Percentiles rank a stretch among this genome's conserved stretches.
These are phyloP conservation scores for Fusarium anguioides DNA, from an alignment of 2,329 filamentous ascomycete genomes.

Conservation along the genomic window DNA sequence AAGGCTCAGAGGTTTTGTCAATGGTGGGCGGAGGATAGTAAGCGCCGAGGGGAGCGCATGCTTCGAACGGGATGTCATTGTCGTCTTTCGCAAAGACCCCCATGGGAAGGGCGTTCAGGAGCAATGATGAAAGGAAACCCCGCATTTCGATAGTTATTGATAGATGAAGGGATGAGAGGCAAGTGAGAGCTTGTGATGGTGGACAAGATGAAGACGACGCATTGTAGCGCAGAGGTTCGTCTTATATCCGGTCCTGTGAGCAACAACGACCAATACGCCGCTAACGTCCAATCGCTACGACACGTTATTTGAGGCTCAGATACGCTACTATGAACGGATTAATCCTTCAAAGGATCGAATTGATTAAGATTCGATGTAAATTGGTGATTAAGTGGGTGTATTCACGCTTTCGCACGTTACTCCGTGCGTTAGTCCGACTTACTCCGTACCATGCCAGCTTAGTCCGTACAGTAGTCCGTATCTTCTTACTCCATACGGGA, in stretches of 20 bases:
- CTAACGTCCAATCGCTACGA: not conserved
- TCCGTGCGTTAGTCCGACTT: conserved; percentile 2
- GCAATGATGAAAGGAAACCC: not conserved
- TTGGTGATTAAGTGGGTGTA: not conserved
- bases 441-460: not conserved
- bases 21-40: conserved; percentile 38
- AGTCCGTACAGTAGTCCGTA: conserved; percentile 4
- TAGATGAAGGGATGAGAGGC: not conserved
- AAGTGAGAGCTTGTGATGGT: rapidly evolving
- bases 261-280: rapidly evolving
- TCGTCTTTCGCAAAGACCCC: not conserved
- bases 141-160: not conserved
- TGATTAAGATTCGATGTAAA: not conserved
- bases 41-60: conserved; percentile 35
- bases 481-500: conserved; percentile 15
- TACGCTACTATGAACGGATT: not conserved
- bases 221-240: not conserved
- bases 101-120: not conserved
- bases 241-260: not conserved
- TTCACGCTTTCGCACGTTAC: not conserved
- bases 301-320: not conserved
- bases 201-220: too few species aligned
- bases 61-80: conserved; percentile 25
- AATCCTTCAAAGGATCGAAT: not conserved
- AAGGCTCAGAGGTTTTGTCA: not conserved